Evolutionary conservation across 1,284 basidiomycete species (phyloP), one percentile per base, ranked within the genome.

Genomic region (Microstroma glucosiphilum): DNA sequence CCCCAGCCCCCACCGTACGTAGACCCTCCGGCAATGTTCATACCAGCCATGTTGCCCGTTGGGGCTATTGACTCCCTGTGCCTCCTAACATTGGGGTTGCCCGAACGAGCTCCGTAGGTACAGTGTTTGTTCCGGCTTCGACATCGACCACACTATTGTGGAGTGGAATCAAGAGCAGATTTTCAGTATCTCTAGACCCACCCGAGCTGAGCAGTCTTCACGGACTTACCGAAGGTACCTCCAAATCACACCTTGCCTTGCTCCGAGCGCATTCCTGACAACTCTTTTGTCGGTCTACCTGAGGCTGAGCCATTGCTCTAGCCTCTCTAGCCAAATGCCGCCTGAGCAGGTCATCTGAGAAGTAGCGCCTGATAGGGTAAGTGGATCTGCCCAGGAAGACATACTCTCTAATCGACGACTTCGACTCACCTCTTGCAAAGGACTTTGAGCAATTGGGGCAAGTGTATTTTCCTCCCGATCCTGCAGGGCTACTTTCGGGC

Each of bases 171-270:
- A 37, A 37, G 30, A 9, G 9, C 4, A 37, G 9, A 3, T 37
- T 3, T 3, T 37, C 30, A 37, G 30, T 3, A 9, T 9, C 30
- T 37, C 30, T 37, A 37, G 30, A n/a, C n/a, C n/a, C 30, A 4
- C 30, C 30, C 30, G 3, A 4, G 9, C 30, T 9, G 30, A 37
- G 30, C 30, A 37, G 3, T 9, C 30, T 9, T 37, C 30, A 9
- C 30, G 3, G 3, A 37, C 30, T 37, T 37, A 37, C 30, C 30
- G 70, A 60, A 8, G 73, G 73, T 0, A 75, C 71, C 30, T 75
- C 73, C 53, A 75, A 66, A 57, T 75, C 73, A 59, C 73, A 75
- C 37, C 73, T 61, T 23, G 73, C 73, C 60, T 75, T 75, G 58
- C 68, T 70, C 9, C 68, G 55, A 2, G 71, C 70, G 58, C 73